Conservation (phyloP, 192 early-diverging fungal species). For the Mortierella hygrophila region DNA sequence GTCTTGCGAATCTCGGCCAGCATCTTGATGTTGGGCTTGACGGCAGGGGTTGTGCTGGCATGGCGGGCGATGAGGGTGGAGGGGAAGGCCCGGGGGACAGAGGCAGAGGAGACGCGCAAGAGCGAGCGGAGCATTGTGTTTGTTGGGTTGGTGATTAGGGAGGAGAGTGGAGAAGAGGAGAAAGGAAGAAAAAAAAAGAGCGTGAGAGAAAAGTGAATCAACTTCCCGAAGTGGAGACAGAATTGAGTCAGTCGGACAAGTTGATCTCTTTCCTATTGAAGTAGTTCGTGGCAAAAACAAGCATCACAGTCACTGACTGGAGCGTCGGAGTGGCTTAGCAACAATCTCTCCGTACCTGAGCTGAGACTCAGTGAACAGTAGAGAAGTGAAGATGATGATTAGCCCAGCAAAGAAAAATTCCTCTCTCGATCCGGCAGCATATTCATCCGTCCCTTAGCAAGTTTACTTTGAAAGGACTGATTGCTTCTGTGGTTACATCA, state of each 20-base stretch:
- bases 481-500: background rate
- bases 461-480: background rate
- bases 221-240: background rate
- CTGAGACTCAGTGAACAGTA: no score
- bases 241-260: background rate
- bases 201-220: background rate
- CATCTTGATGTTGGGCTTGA: constrained; percentile 57
- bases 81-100: constrained; percentile 1
- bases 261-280: background rate
- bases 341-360: background rate
- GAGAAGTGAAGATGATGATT: background rate
- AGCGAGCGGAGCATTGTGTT: constrained; percentile 47
- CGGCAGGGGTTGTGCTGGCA: constrained; percentile 29
- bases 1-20: constrained; percentile 59
- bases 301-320: background rate
- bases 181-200: background rate
- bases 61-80: constrained; percentile 20
- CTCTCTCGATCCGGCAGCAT: background rate
- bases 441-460: background rate
- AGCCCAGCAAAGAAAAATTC: background rate
- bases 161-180: background rate
- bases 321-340: background rate
- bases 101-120: constrained; percentile 16
- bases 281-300: background rate
- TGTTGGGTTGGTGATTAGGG: no score